phyloP scores from a whole-genome alignment of 2,329 filamentous ascomycete genomes.

The Colletotrichum lini region DNA sequence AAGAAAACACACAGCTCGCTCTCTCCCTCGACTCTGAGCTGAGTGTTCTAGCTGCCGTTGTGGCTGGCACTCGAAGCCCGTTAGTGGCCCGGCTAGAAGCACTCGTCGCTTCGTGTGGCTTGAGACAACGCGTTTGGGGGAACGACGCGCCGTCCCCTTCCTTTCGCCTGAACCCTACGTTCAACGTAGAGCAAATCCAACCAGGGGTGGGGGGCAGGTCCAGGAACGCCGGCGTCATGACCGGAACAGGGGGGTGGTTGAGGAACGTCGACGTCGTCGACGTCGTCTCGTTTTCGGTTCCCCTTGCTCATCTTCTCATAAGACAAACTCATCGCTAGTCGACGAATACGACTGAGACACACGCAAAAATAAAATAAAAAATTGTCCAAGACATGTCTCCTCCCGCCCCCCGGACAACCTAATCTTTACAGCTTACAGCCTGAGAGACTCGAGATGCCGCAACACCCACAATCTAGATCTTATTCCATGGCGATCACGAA shows the following conservation, averaged over 20 bases:
- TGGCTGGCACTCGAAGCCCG: constrained; percentile 12
- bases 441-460: background rate
- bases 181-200: background rate
- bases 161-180: constrained; percentile 25
- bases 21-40: constrained; percentile 7
- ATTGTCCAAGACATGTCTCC: background rate
- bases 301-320: constrained; percentile 15
- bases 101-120: constrained; percentile 30
- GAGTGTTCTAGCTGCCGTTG: constrained; percentile 37
- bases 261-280: constrained; percentile 11
- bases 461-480: constrained; percentile 28
- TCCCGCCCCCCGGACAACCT: constrained; percentile 9
- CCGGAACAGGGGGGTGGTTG: background rate
- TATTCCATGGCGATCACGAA: constrained; percentile 26
- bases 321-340: constrained; percentile 24
- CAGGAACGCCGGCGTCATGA: constrained; percentile 11
- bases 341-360: constrained; percentile 14
- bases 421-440: constrained; percentile 16
- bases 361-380: background rate
- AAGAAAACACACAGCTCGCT: background rate
- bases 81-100: constrained; percentile 30
- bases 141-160: background rate
- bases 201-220: constrained; percentile 4
- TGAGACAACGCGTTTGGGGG: constrained; percentile 34
- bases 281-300: background rate